These are phyloP conservation scores for Moesziomyces antarcticus DNA, from an alignment of 1,284 basidiomycete genomes.

Conservation along the genomic window DNA sequence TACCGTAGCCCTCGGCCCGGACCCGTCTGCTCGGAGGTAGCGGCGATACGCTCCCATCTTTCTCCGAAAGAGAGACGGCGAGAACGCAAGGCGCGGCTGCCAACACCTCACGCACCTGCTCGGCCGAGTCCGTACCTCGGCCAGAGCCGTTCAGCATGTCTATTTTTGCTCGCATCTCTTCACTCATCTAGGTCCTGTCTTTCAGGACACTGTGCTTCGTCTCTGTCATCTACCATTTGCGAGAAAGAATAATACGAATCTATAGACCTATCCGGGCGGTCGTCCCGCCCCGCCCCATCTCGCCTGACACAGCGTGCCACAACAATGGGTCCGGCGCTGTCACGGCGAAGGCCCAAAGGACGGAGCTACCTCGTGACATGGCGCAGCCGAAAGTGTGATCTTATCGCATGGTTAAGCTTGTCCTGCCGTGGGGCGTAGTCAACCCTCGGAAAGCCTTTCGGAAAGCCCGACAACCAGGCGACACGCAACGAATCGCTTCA, in stretches of 20 bases:
- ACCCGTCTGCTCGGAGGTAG: no score
- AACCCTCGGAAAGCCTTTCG: not conserved
- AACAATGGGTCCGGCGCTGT: not conserved
- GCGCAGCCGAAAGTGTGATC: not conserved
- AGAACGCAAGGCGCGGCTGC: no score
- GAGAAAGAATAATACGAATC: conserved; percentile 15
- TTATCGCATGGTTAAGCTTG: not conserved
- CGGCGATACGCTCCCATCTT: no score
- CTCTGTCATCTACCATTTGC: conserved; percentile 3
- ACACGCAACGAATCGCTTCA: no score
- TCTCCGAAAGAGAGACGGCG: no score
- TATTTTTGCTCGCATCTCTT: not conserved
- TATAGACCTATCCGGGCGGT: conserved; percentile 16
- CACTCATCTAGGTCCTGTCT: conserved; percentile 7
- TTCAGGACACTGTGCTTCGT: not conserved
- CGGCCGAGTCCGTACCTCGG: no score
- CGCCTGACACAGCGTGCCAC: not conserved
- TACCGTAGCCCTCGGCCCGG: no score
- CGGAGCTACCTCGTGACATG: not conserved
- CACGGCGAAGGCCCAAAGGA: not conserved
- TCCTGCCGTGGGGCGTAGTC: not conserved
- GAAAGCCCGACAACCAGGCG: no score
- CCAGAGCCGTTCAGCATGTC: not conserved
- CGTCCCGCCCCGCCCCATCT: no score
- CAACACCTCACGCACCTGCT: no score